Conservation (phyloP, 768 basidiomycete species). For the Pulveroboletus sp. region DNA sequence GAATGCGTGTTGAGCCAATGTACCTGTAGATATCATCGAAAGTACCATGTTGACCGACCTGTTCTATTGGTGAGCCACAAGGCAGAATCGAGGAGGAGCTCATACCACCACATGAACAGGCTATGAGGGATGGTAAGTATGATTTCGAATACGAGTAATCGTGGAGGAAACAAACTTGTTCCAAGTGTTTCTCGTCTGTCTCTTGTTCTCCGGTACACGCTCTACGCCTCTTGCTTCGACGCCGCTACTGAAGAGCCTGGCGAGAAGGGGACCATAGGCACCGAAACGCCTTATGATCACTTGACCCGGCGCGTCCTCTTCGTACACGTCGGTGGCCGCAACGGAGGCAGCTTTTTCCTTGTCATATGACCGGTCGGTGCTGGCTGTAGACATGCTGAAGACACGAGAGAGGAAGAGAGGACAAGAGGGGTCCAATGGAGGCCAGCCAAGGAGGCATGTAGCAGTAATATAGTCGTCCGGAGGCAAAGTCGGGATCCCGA, state of each 20-base stretch:
- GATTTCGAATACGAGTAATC: neutral
- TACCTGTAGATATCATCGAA: conserved; percentile 47
- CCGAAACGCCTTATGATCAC: conserved; percentile 31
- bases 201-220: conserved; percentile 47
- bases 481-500: no score
- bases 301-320: conserved; percentile 26
- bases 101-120: conserved; percentile 44
- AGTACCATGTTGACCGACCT: conserved; percentile 48
- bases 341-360: conserved; percentile 14
- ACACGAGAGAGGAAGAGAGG: neutral
- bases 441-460: no score
- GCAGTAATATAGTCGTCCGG: no score
- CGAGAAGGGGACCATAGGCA: conserved; percentile 28
- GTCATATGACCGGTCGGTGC: conserved; percentile 9
- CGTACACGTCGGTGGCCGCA: neutral
- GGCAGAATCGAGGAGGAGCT: neutral
- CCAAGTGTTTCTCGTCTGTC: conserved; percentile 41
- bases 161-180: conserved; percentile 35
- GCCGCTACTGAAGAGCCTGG: conserved; percentile 42
- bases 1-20: conserved; percentile 45
- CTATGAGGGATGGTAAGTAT: conserved; percentile 20
- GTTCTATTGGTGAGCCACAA: conserved; percentile 1
- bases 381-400: conserved; percentile 4
- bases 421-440: no score
- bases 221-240: conserved; percentile 58